Evolutionary conservation across 371 early-diverging fungal genomes (phyloP).

Genomic region (Mortierella sp.): DNA sequence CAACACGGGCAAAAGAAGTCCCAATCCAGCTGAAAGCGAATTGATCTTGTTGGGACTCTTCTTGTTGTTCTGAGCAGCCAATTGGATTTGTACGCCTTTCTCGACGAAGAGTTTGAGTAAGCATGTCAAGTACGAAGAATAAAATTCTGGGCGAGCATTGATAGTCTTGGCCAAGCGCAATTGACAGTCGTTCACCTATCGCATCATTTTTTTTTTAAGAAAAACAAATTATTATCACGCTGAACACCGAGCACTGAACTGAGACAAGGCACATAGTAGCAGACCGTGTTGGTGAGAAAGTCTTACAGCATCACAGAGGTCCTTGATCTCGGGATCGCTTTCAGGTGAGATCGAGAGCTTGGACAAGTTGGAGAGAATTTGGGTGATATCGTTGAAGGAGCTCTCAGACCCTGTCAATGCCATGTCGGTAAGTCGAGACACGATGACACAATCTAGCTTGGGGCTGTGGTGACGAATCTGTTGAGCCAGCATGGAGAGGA

Average conservation of each 20-base stretch:
- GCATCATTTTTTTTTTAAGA: slow-evolving; percentile 48
- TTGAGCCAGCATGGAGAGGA: slow-evolving; percentile 71
- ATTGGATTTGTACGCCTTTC: slow-evolving; percentile 76
- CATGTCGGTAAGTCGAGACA: slow-evolving; percentile 68
- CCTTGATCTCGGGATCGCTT: slow-evolving; percentile 62
- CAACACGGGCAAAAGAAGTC: slow-evolving; percentile 76
- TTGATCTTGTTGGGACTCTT: slow-evolving; percentile 63
- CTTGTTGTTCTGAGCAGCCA: slow-evolving; percentile 62
- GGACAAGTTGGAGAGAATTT: slow-evolving; percentile 63
- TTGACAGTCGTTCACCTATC: slow-evolving; percentile 38
- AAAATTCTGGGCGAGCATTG: slow-evolving; percentile 65
- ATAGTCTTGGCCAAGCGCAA: slow-evolving; percentile 66
- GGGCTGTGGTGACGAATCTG: slow-evolving; percentile 67
- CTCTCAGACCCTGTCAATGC: slow-evolving; percentile 67
- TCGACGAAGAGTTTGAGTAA: slow-evolving; percentile 77
- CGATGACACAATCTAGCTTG: slow-evolving; percentile 64
- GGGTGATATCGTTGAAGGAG: slow-evolving; percentile 68
- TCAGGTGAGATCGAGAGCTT: slow-evolving; percentile 64
- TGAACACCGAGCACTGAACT: neutral
- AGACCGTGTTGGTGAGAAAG: neutral
- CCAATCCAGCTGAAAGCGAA: slow-evolving; percentile 71
- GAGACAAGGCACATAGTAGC: no score
- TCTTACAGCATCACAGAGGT: slow-evolving; percentile 61
- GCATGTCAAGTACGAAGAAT: slow-evolving; percentile 67
- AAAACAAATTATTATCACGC: slow-evolving; percentile 14